These are phyloP conservation scores for Coprinopsis marcescibilis DNA, from an alignment of 768 basidiomycete species.

Conservation along the genomic window DNA sequence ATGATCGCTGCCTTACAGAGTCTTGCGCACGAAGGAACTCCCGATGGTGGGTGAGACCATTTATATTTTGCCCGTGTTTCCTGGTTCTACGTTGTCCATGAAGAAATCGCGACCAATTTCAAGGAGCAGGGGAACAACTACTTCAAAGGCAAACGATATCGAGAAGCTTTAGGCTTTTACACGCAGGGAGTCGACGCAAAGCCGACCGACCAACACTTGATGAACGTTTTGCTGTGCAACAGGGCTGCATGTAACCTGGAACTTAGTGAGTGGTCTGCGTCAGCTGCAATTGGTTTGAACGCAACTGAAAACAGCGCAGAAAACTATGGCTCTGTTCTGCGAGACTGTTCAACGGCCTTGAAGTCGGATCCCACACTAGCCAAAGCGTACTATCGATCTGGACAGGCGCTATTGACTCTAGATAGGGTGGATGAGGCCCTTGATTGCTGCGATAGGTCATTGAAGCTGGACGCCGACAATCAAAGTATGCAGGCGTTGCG, in stretches of 20 bases:
- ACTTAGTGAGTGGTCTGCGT: conserved; percentile 48
- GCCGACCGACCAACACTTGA: conserved; percentile 53
- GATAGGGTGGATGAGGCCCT: conserved; percentile 74
- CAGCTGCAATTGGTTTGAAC: conserved; percentile 4
- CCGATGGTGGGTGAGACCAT: conserved; percentile 73
- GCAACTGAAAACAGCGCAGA: conserved; percentile 35
- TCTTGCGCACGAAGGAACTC: conserved; percentile 83
- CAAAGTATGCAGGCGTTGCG: conserved; percentile 45
- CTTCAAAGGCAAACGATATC: conserved; percentile 78
- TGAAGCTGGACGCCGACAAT: conserved; percentile 54
- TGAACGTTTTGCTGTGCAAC: conserved; percentile 76
- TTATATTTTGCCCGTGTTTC: background rate
- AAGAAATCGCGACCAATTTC: conserved; percentile 84
- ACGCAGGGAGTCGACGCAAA: conserved; percentile 84
- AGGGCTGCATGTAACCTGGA: conserved; percentile 92
- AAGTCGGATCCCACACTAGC: conserved; percentile 54
- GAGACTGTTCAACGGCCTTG: conserved; percentile 77
- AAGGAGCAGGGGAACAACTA: conserved; percentile 96
- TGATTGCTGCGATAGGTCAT: conserved; percentile 73
- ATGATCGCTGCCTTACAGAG: conserved; percentile 80
- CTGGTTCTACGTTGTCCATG: background rate
- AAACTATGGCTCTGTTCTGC: conserved; percentile 83
- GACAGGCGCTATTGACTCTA: conserved; percentile 67
- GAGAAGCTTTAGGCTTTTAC: conserved; percentile 88
- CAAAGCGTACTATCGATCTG: conserved; percentile 87